Evolutionary conservation across 805 yeast species (phyloP).

Genomic region (Groenewaldozyma tartarivorans): DNA sequence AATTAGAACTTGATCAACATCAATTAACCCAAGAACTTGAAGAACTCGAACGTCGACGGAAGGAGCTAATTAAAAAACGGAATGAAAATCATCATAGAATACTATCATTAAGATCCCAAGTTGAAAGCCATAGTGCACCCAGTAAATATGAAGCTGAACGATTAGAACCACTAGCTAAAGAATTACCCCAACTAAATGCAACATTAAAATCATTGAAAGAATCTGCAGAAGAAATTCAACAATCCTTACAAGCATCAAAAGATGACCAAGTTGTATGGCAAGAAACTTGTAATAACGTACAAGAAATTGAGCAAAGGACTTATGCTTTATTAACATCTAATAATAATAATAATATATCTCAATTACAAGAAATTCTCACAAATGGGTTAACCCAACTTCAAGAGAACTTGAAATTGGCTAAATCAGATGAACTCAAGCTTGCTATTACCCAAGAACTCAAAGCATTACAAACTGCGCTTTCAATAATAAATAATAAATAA

Average conservation of each 20-base stretch:
- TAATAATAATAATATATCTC: background rate
- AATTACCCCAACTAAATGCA: background rate
- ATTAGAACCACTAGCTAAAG: background rate
- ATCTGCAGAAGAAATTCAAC: conserved; percentile 1
- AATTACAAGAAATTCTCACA: background rate
- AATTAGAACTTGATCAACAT: background rate
- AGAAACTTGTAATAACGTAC: conserved; percentile 9
- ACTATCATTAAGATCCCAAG: background rate
- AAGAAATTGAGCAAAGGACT: conserved; percentile 14
- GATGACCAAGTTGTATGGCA: conserved; percentile 15
- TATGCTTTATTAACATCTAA: background rate
- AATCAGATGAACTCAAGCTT: background rate
- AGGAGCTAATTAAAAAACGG: background rate
- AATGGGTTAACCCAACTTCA: background rate
- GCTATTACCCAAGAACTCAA: background rate
- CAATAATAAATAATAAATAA: no score
- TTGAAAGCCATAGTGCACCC: background rate
- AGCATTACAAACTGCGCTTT: background rate
- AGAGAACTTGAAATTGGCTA: background rate
- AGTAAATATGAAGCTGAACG: background rate
- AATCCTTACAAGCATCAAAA: conserved; percentile 9
- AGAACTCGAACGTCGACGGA: background rate
- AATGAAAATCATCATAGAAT: background rate
- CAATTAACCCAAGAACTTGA: background rate
- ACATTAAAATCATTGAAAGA: background rate